Evolutionary conservation across 2,329 filamentous ascomycete genomes (phyloP), one percentile per base, ranked within the genome.

Genomic region (Graphiopsis chlorocephala): DNA sequence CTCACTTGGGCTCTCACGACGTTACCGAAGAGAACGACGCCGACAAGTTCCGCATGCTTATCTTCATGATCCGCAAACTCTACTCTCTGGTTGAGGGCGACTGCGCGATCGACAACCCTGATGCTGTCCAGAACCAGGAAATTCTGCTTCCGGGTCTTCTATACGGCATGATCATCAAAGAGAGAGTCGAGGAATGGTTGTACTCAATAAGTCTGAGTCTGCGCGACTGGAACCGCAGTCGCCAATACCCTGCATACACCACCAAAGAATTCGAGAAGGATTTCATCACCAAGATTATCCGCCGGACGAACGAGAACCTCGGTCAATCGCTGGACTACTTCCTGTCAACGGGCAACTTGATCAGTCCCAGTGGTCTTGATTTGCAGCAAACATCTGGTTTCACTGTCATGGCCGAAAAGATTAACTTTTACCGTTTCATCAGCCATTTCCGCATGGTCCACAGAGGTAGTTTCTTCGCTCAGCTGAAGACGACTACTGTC

Each of bases 381-480:
- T 79, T 97, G 73, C 95, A 98, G 75, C 95, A 99, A 78, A 89
- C 90, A 0, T 95, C 94, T 14, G 95, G 95, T 68, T 99, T 96
- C 78, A 96, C 92, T 0, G 93, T 99, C 59, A 93, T 98, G 60
- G 95, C 95, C 2, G 95, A 99, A 77, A 98, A 98, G 84, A 94
- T 99, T 76, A 99, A 99, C 81, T 99, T 98, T 77, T 88, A 96
- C 74, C 92, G 95, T 73, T 99, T 98, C 81, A 96, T 99, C 81
- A 95, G 92, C 78, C 95, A 99, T 78, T 99, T 99, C 85, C 90
- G 95, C 70, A 97, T 97, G 93, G 92, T 99, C 65, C 95, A 99
- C 81, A 88, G 95, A 88, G 95, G 95, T 83, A 95, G 92, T 76
- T 99, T 99, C 85, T 99, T 99, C 77, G 95, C 95, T 3, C 92